These are phyloP conservation scores for Hemisphaericaspora nanyangensis DNA, from an alignment of 805 yeast genomes.

Conservation along the genomic window DNA sequence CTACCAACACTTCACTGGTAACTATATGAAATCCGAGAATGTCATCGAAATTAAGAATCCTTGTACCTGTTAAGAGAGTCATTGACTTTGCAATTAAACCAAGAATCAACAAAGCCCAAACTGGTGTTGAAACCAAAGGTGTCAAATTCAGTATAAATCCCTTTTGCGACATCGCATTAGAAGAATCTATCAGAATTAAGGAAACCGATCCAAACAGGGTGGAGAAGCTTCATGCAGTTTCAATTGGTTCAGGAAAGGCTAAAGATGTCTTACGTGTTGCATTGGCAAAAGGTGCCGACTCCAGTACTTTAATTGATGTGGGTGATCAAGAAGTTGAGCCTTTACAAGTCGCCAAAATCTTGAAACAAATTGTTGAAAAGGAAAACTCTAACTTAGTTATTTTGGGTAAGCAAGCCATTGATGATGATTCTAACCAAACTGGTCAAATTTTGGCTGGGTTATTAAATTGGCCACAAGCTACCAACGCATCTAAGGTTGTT, in stretches of 20 bases:
- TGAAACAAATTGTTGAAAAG: conserved; percentile 66
- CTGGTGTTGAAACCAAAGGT: conserved; percentile 84
- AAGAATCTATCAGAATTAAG: conserved; percentile 81
- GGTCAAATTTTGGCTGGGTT: conserved; percentile 96
- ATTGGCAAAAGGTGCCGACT: conserved; percentile 91
- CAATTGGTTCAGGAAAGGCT: conserved; percentile 82
- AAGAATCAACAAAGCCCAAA: conserved; percentile 78
- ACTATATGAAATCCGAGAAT: no score
- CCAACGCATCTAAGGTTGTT: conserved; percentile 85
- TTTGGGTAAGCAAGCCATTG: conserved; percentile 95
- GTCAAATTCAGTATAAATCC: conserved; percentile 93
- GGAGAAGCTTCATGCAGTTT: conserved; percentile 83
- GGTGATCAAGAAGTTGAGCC: conserved; percentile 80
- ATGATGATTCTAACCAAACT: conserved; percentile 90
- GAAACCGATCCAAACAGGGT: conserved; percentile 64
- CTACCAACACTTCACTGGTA: no score
- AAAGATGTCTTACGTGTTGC: conserved; percentile 88
- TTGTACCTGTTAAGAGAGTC: conserved; percentile 94
- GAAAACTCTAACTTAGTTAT: conserved; percentile 75
- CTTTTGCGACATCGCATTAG: conserved; percentile 96
- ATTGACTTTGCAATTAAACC: conserved; percentile 94
- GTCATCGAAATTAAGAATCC: conserved; percentile 56
- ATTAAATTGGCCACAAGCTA: conserved; percentile 94
- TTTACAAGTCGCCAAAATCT: conserved; percentile 80
- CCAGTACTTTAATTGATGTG: conserved; percentile 75